These are phyloP conservation scores for Myriosclerotinia scirpicola DNA, from an alignment of 2,329 filamentous ascomycete species.

Conservation along the genomic window DNA sequence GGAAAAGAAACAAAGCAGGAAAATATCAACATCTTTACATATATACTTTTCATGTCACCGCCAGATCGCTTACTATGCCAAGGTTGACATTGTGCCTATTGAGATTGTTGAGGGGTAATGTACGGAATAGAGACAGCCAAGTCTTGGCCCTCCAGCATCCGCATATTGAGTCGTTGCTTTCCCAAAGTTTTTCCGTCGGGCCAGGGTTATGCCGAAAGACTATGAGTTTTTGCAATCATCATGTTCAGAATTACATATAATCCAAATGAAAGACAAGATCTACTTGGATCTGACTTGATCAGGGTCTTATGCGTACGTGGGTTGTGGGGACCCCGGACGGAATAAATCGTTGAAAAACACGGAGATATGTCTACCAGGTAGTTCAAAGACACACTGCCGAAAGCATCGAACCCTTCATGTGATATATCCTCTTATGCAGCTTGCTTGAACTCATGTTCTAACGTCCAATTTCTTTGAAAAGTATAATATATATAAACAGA, in stretches of 20 bases:
- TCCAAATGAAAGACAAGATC: not conserved
- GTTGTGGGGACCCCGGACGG: not conserved
- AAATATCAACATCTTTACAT: not conserved
- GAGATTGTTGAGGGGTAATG: constrained; percentile 4
- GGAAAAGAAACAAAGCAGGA: not conserved
- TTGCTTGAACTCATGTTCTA: not conserved
- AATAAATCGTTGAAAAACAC: not conserved
- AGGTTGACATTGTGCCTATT: not conserved
- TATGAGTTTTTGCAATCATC: not conserved
- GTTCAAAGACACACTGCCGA: not conserved
- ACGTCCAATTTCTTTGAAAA: not conserved
- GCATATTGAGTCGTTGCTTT: not conserved
- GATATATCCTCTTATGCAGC: not conserved
- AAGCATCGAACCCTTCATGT: not conserved
- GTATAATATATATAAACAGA: no score
- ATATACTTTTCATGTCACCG: not conserved
- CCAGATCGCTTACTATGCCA: not conserved
- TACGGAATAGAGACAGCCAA: not conserved
- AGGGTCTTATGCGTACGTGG: not conserved
- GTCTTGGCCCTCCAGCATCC: not conserved
- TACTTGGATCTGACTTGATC: not conserved
- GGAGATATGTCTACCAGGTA: not conserved
- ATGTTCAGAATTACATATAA: not conserved
- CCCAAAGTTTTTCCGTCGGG: constrained; percentile 14
- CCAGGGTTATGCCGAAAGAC: not conserved